Conservation (phyloP, 108 stramenopile genomes). For the Chaetoceros muelleri region DNA sequence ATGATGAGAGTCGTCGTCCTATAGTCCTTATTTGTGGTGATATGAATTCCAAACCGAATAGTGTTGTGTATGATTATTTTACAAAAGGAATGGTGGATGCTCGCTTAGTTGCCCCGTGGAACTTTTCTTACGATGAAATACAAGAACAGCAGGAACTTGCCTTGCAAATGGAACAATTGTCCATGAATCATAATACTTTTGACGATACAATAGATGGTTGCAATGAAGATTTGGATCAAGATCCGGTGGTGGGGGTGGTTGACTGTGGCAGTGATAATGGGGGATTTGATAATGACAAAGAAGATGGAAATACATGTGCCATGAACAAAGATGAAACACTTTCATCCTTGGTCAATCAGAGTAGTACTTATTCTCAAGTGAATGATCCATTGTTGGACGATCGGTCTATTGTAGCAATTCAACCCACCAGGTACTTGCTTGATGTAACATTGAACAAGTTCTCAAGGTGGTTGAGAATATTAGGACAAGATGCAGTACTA, state of each 20-base stretch:
- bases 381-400: no score
- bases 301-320: not conserved
- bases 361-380: no score
- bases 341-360: not conserved
- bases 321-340: slow-evolving; percentile 1
- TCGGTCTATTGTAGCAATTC: not conserved
- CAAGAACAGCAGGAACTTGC: not conserved
- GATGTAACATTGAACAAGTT: slow-evolving; percentile 66
- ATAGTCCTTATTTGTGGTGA: slow-evolving; percentile 64
- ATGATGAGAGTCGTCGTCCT: slow-evolving; percentile 5
- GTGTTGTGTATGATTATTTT: slow-evolving; percentile 57
- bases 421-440: slow-evolving; percentile 20
- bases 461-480: slow-evolving; percentile 73
- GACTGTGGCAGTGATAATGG: not conserved
- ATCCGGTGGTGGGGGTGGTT: not conserved
- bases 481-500: slow-evolving; percentile 73
- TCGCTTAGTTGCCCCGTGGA: slow-evolving; percentile 67
- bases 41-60: slow-evolving; percentile 63
- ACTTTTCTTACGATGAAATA: slow-evolving; percentile 19
- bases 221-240: not conserved
- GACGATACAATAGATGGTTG: not conserved
- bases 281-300: slow-evolving; percentile 4
- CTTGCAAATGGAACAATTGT: not conserved
- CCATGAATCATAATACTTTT: no score
- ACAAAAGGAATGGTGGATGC: slow-evolving; percentile 49